Evolutionary conservation across 352 stramenopile genomes (phyloP), one percentile per base, ranked within the genome.

Genomic region (Phytophthora megakarya): DNA sequence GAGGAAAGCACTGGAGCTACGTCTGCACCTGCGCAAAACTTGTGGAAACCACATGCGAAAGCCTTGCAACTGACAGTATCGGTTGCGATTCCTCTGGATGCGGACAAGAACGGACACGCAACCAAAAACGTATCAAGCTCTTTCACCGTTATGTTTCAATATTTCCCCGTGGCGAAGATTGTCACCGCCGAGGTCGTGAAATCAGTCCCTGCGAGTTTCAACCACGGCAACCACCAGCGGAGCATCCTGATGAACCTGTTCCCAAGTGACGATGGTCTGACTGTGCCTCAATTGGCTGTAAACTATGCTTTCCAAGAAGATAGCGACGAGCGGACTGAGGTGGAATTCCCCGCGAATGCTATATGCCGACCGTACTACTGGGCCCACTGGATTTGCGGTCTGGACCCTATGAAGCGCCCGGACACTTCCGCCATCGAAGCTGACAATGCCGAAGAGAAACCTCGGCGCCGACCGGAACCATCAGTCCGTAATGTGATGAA

Each of bases 311-410:
- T 81, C 35, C 45, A 70, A 39, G 44, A 75, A 3, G 51, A 69
- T 8, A 58, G 48, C 19, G 46, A 61, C 11, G 38, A 30, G 3
- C 60, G 62, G 1, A 44, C 43, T 3, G 84, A 92, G 40, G 47
- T 89, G 5, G 43, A 67, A 25, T 90, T 88, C 52, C 80, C 81
- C 2, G 52, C 48, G 1, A 69, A 81, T 25, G 52, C 71, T 19
- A 44, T 28, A 1, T 76, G 64, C 33, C 78, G 81, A 38, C 85
- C 85, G 30, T 93, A 87, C 59, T 74, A 84, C 48, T 93, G 85
- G 85, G 70, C 78, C 0, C 82, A 93, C 32, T 93, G 82, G 82
- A 83, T 93, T 30, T 91, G 80, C 28, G 84, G 84, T 4, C 44
- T 93, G 18, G 61, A 81, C 40, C 66, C 76, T 6, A 42, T 81